Conservation (phyloP, 352 stramenopile species). For the Pythium dissimile region DNA sequence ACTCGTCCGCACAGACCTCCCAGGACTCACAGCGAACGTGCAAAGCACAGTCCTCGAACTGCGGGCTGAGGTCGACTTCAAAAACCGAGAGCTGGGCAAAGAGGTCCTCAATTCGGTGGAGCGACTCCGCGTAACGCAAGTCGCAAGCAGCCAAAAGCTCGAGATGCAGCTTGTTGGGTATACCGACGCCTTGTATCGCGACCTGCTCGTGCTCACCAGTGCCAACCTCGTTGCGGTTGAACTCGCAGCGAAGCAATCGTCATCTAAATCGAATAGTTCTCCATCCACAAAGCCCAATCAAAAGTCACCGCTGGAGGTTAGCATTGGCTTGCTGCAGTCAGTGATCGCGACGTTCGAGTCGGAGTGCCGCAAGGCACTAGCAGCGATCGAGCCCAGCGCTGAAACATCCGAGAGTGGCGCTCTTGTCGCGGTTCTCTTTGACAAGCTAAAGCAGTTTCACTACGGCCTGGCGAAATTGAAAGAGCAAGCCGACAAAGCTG, state of each 20-base stretch:
- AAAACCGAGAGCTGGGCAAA: slow-evolving; percentile 33
- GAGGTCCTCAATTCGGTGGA: slow-evolving; percentile 35
- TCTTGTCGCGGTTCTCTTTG: slow-evolving; percentile 26
- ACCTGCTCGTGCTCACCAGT: slow-evolving; percentile 45
- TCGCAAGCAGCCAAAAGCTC: slow-evolving; percentile 13
- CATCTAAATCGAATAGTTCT: background rate
- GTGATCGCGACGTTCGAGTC: slow-evolving; percentile 36
- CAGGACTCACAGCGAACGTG: slow-evolving; percentile 31
- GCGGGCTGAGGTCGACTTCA: slow-evolving; percentile 41
- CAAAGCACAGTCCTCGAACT: slow-evolving; percentile 41
- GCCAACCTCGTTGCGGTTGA: slow-evolving; percentile 44
- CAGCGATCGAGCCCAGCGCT: background rate
- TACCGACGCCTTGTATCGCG: slow-evolving; percentile 42
- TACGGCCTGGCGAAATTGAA: slow-evolving; percentile 50
- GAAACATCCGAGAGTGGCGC: slow-evolving; percentile 4
- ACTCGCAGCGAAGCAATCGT: slow-evolving; percentile 27
- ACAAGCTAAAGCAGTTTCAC: slow-evolving; percentile 36
- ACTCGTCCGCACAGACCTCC: slow-evolving; percentile 39
- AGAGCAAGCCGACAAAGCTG: slow-evolving; percentile 35
- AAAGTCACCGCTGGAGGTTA: slow-evolving; percentile 29
- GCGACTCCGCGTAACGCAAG: slow-evolving; percentile 25
- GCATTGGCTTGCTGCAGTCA: slow-evolving; percentile 37
- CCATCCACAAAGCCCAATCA: slow-evolving; percentile 10
- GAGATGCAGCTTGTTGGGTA: slow-evolving; percentile 27
- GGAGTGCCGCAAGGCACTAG: slow-evolving; percentile 17